Base-by-base conservation (phyloP, 768 basidiomycete species). In the Lactarius sp. region DNA sequence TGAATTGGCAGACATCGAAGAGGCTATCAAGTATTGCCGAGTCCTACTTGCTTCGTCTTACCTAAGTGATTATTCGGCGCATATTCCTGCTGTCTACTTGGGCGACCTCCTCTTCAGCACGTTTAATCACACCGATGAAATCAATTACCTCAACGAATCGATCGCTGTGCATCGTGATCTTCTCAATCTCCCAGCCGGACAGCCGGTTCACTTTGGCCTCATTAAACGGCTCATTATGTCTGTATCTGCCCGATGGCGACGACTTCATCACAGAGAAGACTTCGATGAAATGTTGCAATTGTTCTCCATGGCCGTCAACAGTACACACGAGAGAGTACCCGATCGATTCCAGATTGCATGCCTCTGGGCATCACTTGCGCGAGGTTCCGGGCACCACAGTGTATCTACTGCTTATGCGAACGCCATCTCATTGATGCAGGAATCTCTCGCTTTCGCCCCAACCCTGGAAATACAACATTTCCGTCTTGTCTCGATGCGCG, bases 381-480 rank as follows among this genome's bases (percentile, higher is more conserved):
- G 27, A 27, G 27, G 27, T 27, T 27, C 27, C 27, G 27, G 27
- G 27, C 27, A 27, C 36, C 7, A 16, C 22, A 16, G 4, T 22
- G 7, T 18, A 33, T 36, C 37, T 33, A 2, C 39, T 7, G 59
- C 59, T 1, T 60, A 60, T 52, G 10, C 33, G n/a, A n/a, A 2
- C 1, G 59, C 59, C 12, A n/a, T 60, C 6, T 52, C 51, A 4
- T 3, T 52, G 9, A 34, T 60, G 59, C 18, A 42, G 9, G 51
- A 52, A 1, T 7, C 59, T 34, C 31, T 60, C 1, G 3, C 27
- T 0, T 42, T 31, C 8, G 37, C 50, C 2, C 59, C 59, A 0
- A 60, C 59, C 13, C 7, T 60, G 3, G 22, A 52, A 6, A 52
- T 4, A 6, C 59, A 60, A 27, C 59, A 60, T n/a, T n/a, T 20